Evolutionary conservation across 495 filamentous ascomycete genomes (phyloP), one percentile per base, ranked within the genome.

Genomic region (Cetradonia linearis): DNA sequence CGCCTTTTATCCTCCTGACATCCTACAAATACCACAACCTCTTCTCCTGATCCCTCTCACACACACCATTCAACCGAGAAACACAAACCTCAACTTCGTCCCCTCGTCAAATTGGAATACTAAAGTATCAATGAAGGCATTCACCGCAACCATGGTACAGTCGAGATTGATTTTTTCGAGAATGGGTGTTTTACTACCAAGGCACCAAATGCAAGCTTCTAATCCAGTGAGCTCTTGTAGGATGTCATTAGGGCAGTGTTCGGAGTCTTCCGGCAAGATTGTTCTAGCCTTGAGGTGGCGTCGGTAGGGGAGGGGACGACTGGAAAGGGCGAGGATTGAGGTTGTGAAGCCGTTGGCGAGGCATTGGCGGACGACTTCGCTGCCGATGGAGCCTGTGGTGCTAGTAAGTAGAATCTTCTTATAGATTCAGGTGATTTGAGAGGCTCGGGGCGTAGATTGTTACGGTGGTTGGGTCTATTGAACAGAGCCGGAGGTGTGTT

Each of bases 341-440:
- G 75, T 78, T 52, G 83, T 76, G 55, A 61, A 46, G 9, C 74
- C 67, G 55, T 72, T 65, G 13, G 65, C 60, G 6, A 83, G 71
- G 57, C 74, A 76, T 58, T 76, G 75, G 20, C 65, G 62, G 20
- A 84, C 69, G 18, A 81, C 64, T 58, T 77, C 76, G 38, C 65
- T 34, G 44, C 78, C 79, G 13, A 82, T 72, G 62, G 77, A 76
- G 59, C 82, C 81, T 6, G 76, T 81, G 5, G 69, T 69, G 16
- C 81, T 81, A 14, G 74, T 71, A 23, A 84, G 68, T 55, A 83
- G 76, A 59, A 80, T 58, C 63, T 78, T 77, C 78, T n/a, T n/a
- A n/a, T n/a, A n/a, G n/a, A n/a, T n/a, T n/a, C n/a, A n/a, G n/a
- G 10, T 44, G 10, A 44, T 44, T n/a, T 44, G 40, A 18, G 20